Evolutionary conservation across 352 stramenopile genomes (phyloP), one percentile per base, ranked within the genome.

Genomic region (Globisporangium nagaii): DNA sequence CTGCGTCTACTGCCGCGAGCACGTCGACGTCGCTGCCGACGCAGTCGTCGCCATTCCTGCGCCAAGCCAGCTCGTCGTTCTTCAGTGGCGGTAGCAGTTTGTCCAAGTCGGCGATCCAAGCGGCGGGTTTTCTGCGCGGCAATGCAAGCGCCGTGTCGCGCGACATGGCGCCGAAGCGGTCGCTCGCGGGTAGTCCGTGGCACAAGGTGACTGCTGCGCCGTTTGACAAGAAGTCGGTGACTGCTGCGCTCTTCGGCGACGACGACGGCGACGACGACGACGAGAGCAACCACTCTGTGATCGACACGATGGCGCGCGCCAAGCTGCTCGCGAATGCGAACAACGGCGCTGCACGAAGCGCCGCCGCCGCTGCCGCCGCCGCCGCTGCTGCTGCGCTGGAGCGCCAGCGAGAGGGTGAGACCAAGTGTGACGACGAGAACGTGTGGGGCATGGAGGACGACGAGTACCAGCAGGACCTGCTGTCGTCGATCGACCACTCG

Each of bases 401-500:
- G 41, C 46, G 34, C 12, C 12, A 57, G 42, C 20, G 7, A 13
- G 42, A 45, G 7, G 42, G 34, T 10, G 64, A 71, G 36, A 68
- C 62, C 42, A 85, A 80, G 50, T 68, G 84, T n/a, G 73, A 89
- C 24, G 66, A 83, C 22, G 65, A 65, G 19, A 82, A 74, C 40
- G 70, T 90, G 13, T 90, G 80, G 80, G 80, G 80, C 20, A 79
- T 87, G 70, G 80, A 84, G 37, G 79, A 73, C 37, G 77, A 88
- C 46, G 70, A 67, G 43, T 86, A 87, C 27, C 69, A 88, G 63
- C 77, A 86, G 39, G 77, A 88, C 34, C 53, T 90, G 45, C 69
- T 90, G 6, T 75, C 73, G 11, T 88, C 75, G 3, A 92, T 92
- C 51, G 82, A 92, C 49, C 82, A 90, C 48, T 73, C 77, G 13